Evolutionary conservation across 768 basidiomycete species (phyloP).

Genomic region (Tulasnella sp.): DNA sequence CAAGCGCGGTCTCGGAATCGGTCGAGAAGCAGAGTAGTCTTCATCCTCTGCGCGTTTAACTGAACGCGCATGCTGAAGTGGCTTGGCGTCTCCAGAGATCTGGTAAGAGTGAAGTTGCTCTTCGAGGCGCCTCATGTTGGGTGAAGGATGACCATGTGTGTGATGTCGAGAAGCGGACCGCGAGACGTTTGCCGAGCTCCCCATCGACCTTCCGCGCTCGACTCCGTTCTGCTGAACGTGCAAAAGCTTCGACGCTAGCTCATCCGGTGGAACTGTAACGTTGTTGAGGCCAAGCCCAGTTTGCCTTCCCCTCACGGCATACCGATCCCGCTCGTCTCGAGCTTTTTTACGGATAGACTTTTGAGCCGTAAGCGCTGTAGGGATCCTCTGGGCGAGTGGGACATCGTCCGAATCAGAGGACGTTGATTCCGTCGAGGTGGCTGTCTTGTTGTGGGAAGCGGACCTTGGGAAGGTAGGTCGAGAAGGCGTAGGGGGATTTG

Average conservation of each 20-base stretch:
- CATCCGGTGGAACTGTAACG: conserved; percentile 23
- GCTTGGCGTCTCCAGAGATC: background rate
- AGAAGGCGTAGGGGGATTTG: background rate
- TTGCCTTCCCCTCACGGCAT: conserved; percentile 6
- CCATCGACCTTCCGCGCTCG: background rate
- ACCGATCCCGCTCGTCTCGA: conserved; percentile 48
- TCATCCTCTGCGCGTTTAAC: background rate
- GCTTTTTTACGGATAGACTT: conserved; percentile 68
- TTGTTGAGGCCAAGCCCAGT: conserved; percentile 22
- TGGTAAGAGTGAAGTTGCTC: background rate
- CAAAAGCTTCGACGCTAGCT: conserved; percentile 24
- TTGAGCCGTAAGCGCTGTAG: conserved; percentile 75
- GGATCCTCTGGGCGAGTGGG: conserved; percentile 75
- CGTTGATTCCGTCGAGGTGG: background rate
- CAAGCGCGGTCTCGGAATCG: background rate
- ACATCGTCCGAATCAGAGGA: conserved; percentile 50
- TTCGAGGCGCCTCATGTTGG: background rate
- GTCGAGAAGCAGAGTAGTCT: background rate
- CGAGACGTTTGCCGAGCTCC: background rate
- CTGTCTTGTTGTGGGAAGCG: background rate
- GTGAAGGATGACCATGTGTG: background rate
- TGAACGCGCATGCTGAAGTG: background rate
- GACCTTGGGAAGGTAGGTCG: background rate
- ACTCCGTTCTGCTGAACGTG: background rate
- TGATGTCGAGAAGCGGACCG: background rate